Evolutionary conservation across 2,329 filamentous ascomycete genomes (phyloP), one percentile per base, ranked within the genome.

Genomic region (Diaporthe ampelina): DNA sequence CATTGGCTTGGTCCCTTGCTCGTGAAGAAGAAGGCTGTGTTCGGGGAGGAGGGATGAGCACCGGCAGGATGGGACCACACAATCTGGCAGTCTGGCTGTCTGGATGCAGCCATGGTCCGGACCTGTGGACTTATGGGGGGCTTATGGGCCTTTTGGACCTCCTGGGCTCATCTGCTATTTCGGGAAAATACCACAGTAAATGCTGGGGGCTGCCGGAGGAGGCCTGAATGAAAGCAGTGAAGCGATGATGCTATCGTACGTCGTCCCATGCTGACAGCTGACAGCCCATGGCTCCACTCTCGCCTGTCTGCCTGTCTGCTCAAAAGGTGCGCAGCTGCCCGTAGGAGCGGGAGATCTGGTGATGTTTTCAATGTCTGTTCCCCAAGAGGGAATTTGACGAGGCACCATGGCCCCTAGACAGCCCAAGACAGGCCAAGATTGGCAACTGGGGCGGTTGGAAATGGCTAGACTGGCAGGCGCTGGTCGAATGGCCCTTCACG

Each of bases 201-300:
- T n/a, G n/a, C 45, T 52, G 61, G 45, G n/a, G 29, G 43, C 19
- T 43, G 43, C 8, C 29, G 61, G 61, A 29, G 19, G 61, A 50
- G 35, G 57, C 43, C 61, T 67, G 43, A 4, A 37, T 19, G 19
- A 21, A 29, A 32, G 29, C 29, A 32, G 11, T 56, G 54, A 43
- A 43, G 13, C 13, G 19, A 9, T 32, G 26, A 35, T 19, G 45
- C 9, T 24, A 50, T 67, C 61, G 45, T 68, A 21, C n/a, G 52
- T 68, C 63, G 63, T 40, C 48, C 63, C 63, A 68, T 68, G 63
- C 63, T 68, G 63, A 68, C 63, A 54, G 32, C 58, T 45, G 58
- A 61, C 58, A 45, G 45, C 45, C 45, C 63, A 67, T 67, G 29
- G 10, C 32, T 54, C 63, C 63, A 68, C 63, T 13, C 32, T 21